Percentiles rank a stretch among this genome's conserved stretches.
phyloP scores from a whole-genome alignment of 805 yeast genomes.

The Starmerella apicola region DNA sequence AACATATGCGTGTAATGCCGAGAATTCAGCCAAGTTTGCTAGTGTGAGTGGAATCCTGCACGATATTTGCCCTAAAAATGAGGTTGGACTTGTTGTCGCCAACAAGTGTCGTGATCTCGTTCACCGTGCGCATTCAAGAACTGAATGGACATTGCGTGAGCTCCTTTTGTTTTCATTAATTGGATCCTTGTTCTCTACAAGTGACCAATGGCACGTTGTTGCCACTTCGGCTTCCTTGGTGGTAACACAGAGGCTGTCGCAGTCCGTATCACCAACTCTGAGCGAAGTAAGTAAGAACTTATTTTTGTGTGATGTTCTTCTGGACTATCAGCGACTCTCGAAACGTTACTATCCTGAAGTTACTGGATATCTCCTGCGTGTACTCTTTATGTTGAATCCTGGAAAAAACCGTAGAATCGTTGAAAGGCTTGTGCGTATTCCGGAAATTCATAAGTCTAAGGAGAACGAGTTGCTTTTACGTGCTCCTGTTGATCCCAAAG shows the following conservation, averaged over 20 bases:
- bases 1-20: slow-evolving; percentile 34
- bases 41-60: slow-evolving; percentile 30
- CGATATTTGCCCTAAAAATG: slow-evolving; percentile 51
- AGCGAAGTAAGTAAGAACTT: slow-evolving; percentile 45
- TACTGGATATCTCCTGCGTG: slow-evolving; percentile 34
- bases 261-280: slow-evolving; percentile 32
- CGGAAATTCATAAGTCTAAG: background rate
- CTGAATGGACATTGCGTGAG: slow-evolving; percentile 35
- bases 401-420: background rate
- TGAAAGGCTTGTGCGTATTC: slow-evolving; percentile 9
- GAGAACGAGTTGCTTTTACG: background rate
- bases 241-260: slow-evolving; percentile 57
- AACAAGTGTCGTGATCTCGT: slow-evolving; percentile 49
- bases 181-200: slow-evolving; percentile 77
- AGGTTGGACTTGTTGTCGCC: slow-evolving; percentile 40
- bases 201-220: slow-evolving; percentile 88
- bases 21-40: slow-evolving; percentile 24
- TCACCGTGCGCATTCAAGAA: slow-evolving; percentile 39
- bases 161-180: slow-evolving; percentile 54
- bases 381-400: slow-evolving; percentile 5
- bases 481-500: background rate
- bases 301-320: slow-evolving; percentile 49
- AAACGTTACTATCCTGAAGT: slow-evolving; percentile 79
- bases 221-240: slow-evolving; percentile 72
- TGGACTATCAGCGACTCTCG: slow-evolving; percentile 66